Evolutionary conservation across 2,329 filamentous ascomycete genomes (phyloP), one percentile per base, ranked within the genome.

Genomic region (Cercospora brassicicola): DNA sequence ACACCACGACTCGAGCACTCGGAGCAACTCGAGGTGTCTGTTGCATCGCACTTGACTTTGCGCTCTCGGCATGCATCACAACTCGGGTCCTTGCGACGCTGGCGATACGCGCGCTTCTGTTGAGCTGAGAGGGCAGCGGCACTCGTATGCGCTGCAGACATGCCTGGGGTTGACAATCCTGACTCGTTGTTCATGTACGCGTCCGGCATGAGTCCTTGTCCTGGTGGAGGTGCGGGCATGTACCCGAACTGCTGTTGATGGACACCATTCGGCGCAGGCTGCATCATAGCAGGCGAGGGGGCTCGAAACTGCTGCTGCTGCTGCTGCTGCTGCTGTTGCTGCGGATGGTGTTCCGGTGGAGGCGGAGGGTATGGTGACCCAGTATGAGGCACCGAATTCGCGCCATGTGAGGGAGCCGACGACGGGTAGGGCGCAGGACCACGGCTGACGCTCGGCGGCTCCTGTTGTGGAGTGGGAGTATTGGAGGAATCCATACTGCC

Each of bases 1-100:
- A 98, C 94, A 78, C 94, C 96, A 72, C 95, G 90, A 79, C 94
- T 97, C 4, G 93, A 95, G 82, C 95, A 99, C 81, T 99, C 95
- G 1, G 95, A 97, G 79, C 95, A 99, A 81, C 94, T 97, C 10
- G 92, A 90, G 18, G 92, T 97, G 78, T 98, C 95, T 15, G 95
- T 98, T 33, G 95, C 95, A 83, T 99, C 95, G 80, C 95, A 99
- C 86, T 90, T 90, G 72, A 90, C 88, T 81, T 90, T 90, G 57
- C 88, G 85, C 77, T 99, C 95, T 68, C 95, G 88, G 79, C 95
- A 99, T 61, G 95, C 95, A 83, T 99, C 95, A 79, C 95, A 99
- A 77, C 93, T 98, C 1, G 95, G 95, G 76, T 99, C 95, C 78
- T 99, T 99, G 73, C 95, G 88, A 73, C 95, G 86, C 79, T 99